Evolutionary conservation across 179 eudicot genomes (phyloP).

Genomic region (Spinacia oleracea): DNA sequence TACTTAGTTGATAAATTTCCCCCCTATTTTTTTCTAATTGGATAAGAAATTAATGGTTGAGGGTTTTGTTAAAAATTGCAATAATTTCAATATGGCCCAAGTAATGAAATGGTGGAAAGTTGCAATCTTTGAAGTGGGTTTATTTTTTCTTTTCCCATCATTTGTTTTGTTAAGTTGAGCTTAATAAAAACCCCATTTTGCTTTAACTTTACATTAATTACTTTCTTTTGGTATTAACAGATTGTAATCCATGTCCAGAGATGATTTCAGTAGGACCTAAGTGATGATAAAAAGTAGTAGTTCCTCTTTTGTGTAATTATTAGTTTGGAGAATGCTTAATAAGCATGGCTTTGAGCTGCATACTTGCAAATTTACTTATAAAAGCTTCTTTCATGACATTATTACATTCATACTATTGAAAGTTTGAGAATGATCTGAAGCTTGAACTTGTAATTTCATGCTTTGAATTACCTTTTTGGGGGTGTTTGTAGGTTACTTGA

Average conservation of each 20-base stretch:
- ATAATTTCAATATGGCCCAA: background rate
- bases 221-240: constrained; percentile 10
- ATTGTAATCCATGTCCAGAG: background rate
- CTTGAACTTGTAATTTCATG: background rate
- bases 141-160: background rate
- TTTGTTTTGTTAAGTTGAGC: background rate
- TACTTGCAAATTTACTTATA: background rate
- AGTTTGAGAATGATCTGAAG: background rate
- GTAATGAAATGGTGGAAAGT: background rate
- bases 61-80: background rate
- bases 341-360: background rate
- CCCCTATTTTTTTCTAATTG: background rate
- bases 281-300: background rate
- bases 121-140: constrained; percentile 2
- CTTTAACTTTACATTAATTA: background rate
- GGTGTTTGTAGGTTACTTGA: background rate
- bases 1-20: background rate
- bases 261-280: background rate
- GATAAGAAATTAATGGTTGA: background rate
- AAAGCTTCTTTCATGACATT: background rate
- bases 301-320: background rate
- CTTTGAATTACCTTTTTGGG: background rate
- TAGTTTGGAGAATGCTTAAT: background rate
- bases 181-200: background rate
- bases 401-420: background rate